phyloP scores from a whole-genome alignment of 2,329 filamentous ascomycete genomes.

The Hirsutella thompsonii region DNA sequence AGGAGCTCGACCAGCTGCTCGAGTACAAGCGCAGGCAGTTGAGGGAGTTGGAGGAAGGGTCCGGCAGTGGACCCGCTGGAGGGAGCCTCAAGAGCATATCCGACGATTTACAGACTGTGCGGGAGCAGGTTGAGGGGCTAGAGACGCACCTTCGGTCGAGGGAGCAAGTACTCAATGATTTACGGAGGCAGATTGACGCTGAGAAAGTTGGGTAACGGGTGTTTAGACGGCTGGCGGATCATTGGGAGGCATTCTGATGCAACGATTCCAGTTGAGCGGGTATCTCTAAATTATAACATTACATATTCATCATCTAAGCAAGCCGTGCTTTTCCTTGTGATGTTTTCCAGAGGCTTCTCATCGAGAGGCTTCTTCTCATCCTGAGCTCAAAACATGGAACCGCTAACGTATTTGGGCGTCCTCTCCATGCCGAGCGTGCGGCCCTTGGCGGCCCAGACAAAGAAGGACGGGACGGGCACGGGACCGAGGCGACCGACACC shows the following conservation, averaged over 20 bases:
- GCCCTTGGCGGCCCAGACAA: conserved; percentile 38
- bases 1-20: conserved; percentile 83
- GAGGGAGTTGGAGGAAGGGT: conserved; percentile 60
- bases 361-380: neutral
- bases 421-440: conserved; percentile 33
- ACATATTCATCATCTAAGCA: neutral
- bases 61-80: conserved; percentile 55
- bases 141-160: conserved; percentile 70
- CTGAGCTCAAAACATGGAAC: conserved; percentile 28
- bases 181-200: conserved; percentile 74
- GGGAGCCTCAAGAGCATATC: conserved; percentile 62
- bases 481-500: conserved; percentile 34
- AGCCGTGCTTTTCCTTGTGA: no score
- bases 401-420: conserved; percentile 31
- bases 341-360: no score
- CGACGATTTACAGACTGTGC: conserved; percentile 82
- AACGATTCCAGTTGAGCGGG: neutral
- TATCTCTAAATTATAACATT: neutral
- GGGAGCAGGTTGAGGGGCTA: conserved; percentile 84
- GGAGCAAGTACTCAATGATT: conserved; percentile 60
- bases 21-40: conserved; percentile 85
- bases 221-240: neutral
- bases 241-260: neutral
- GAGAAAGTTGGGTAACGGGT: conserved; percentile 49
- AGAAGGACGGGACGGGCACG: conserved; percentile 35